Evolutionary conservation across 352 stramenopile species (phyloP).

Genomic region (Pelagophyceae sp.): DNA sequence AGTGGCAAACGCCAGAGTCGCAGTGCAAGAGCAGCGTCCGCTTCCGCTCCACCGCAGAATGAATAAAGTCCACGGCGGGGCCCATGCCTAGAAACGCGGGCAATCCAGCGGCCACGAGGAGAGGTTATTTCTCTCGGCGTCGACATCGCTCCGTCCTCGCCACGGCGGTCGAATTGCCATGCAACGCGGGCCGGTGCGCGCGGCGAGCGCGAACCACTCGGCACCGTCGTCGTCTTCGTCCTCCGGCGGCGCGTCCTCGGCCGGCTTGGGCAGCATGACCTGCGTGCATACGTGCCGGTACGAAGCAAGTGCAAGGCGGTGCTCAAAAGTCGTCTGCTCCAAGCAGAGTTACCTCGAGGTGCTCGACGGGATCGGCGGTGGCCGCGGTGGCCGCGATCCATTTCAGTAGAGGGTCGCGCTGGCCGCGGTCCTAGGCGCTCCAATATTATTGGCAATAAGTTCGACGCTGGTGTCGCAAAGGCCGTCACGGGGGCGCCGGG

Average conservation of each 20-base stretch:
- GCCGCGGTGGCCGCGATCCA: background rate
- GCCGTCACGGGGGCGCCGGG: no score
- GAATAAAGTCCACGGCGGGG: slow-evolving; percentile 6
- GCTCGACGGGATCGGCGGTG: background rate
- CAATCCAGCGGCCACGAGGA: slow-evolving; percentile 6
- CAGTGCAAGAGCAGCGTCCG: slow-evolving; percentile 20
- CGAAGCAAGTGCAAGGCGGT: no score
- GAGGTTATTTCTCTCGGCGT: no score
- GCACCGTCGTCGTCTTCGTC: background rate
- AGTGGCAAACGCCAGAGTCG: slow-evolving; percentile 2
- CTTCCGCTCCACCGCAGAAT: background rate
- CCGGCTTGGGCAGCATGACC: no score
- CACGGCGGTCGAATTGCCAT: no score
- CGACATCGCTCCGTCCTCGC: no score
- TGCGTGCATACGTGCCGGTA: no score
- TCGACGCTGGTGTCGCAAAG: background rate
- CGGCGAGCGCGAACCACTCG: background rate
- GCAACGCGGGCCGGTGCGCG: no score
- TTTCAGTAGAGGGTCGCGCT: slow-evolving; percentile 8
- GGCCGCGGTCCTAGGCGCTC: background rate
- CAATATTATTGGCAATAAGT: no score
- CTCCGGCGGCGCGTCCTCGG: no score
- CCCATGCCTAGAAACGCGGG: background rate
- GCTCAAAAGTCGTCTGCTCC: no score
- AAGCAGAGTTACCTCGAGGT: background rate